Conservation (phyloP, 2,329 filamentous ascomycete species). For the Calonectria ilicicola region DNA sequence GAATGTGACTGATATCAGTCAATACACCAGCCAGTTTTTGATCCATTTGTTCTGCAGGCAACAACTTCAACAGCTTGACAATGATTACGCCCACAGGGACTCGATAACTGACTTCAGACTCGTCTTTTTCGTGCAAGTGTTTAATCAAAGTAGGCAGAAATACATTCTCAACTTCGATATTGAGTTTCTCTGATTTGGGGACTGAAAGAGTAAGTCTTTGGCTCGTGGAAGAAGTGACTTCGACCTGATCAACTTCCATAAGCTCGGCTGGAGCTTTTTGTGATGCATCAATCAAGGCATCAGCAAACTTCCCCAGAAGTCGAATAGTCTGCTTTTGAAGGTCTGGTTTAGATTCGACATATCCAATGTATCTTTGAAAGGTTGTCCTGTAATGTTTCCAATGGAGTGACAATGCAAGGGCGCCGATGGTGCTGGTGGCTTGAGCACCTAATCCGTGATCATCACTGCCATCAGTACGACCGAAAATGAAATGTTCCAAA, state of each 20-base stretch:
- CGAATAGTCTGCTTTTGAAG: constrained; percentile 88
- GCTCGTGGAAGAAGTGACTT: constrained; percentile 39
- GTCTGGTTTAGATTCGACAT: constrained; percentile 83
- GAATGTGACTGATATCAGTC: constrained; percentile 91
- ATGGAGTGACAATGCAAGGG: constrained; percentile 80
- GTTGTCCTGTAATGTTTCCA: constrained; percentile 93
- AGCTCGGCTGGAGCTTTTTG: constrained; percentile 50
- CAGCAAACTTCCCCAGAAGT: constrained; percentile 83
- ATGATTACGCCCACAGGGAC: constrained; percentile 90
- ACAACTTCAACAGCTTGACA: constrained; percentile 85
- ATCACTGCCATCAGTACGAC: constrained; percentile 77
- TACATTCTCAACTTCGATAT: constrained; percentile 77
- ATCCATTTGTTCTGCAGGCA: constrained; percentile 80
- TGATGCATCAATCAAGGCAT: constrained; percentile 75
- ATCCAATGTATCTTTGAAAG: constrained; percentile 85
- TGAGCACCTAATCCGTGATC: constrained; percentile 90
- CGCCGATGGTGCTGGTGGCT: constrained; percentile 83
- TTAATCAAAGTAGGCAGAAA: constrained; percentile 84
- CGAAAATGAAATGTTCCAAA: constrained; percentile 93
- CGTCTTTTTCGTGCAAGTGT: constrained; percentile 94
- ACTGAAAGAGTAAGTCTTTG: constrained; percentile 72
- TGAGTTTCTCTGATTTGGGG: constrained; percentile 75
- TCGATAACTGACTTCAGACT: constrained; percentile 91
- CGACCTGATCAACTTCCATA: constrained; percentile 56
- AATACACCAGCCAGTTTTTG: constrained; percentile 84